Percentiles rank a stretch among this genome's conserved stretches.
Evolutionary conservation across 1,139 yeast genomes (phyloP).

Genomic region (Magnusiomyces suaveolens): DNA sequence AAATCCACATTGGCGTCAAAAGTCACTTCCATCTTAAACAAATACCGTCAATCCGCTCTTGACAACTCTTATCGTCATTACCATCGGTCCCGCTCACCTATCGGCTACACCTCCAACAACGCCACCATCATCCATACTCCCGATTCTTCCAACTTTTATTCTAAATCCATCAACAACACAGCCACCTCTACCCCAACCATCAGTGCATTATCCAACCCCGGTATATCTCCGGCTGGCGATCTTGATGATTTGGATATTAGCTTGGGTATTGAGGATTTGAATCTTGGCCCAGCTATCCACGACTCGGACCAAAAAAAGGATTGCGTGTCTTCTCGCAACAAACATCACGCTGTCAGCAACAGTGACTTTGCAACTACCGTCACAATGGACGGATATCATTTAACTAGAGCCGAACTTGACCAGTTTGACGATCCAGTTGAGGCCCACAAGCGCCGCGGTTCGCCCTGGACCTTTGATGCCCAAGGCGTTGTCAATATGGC

Average conservation of each 20-base stretch:
- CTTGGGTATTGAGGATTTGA: no score
- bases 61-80: background rate
- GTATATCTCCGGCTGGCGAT: no score
- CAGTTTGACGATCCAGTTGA: slow-evolving; percentile 43
- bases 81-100: background rate
- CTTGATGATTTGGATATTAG: no score
- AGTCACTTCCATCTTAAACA: slow-evolving; percentile 26
- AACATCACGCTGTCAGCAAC: background rate
- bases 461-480: slow-evolving; percentile 71
- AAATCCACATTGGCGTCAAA: slow-evolving; percentile 47
- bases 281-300: background rate
- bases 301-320: background rate
- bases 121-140: no score
- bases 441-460: slow-evolving; percentile 64
- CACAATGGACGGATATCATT: slow-evolving; percentile 81
- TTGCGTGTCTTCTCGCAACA: background rate
- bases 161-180: no score
- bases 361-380: slow-evolving; percentile 22
- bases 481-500: slow-evolving; percentile 10
- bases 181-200: no score
- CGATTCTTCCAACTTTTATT: no score
- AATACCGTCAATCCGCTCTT: background rate
- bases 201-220: no score
- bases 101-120: no score
- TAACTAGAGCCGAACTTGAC: slow-evolving; percentile 47